phyloP scores from a whole-genome alignment of 331 rosid genomes.

The Quercus phellos region DNA sequence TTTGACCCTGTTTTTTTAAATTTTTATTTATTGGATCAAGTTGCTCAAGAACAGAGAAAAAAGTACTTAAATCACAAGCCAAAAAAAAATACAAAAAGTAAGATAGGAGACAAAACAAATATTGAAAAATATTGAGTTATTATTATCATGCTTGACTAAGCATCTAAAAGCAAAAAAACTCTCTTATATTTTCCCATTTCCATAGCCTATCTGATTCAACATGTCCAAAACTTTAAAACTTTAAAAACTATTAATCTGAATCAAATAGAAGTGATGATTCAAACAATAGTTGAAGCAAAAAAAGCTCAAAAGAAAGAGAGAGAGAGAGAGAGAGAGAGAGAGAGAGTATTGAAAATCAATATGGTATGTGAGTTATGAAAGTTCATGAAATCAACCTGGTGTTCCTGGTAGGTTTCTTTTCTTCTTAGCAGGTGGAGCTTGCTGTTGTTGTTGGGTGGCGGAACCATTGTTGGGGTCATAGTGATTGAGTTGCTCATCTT shows the following conservation, averaged over 20 bases:
- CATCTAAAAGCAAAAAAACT: background rate
- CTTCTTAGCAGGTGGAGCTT: constrained; percentile 50
- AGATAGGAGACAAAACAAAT: background rate
- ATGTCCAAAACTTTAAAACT: background rate
- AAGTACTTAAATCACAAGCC: background rate
- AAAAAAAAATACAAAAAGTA: background rate
- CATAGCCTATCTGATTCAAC: background rate
- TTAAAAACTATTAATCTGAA: constrained; percentile 1
- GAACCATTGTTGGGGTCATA: constrained; percentile 52
- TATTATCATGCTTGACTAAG: background rate
- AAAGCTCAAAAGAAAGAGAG: background rate
- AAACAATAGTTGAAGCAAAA: background rate
- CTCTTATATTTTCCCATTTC: background rate
- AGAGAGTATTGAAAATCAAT: background rate
- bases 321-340: background rate
- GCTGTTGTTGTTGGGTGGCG: constrained; percentile 32
- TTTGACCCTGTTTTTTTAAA: background rate
- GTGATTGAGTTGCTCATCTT: constrained; percentile 32
- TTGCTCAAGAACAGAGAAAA: background rate
- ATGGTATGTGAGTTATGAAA: background rate
- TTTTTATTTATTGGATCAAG: background rate
- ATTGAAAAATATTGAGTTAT: background rate
- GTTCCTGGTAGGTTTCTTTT: constrained; percentile 89
- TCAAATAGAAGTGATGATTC: background rate
- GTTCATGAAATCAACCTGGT: constrained; percentile 52